Percentiles rank a stretch among this genome's conserved stretches.
These are phyloP conservation scores for Phoenix roebelenii DNA, from an alignment of 176 grass and related monocot species.

Conservation along the genomic window DNA sequence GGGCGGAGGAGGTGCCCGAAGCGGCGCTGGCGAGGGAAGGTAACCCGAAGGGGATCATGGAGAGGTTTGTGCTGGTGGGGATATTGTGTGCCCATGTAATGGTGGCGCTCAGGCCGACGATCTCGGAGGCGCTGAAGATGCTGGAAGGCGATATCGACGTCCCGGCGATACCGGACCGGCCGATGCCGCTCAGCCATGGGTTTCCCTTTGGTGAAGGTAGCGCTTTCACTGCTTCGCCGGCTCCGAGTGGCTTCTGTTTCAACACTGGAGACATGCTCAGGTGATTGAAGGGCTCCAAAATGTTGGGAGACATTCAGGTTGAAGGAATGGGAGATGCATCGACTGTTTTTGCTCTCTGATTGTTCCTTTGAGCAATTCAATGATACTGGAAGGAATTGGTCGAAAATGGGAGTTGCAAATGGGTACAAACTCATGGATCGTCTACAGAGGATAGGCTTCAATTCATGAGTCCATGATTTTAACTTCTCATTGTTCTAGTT, in stretches of 20 bases:
- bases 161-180: constrained; percentile 63
- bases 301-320: too few relatives aligned
- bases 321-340: too few relatives aligned
- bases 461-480: too few relatives aligned
- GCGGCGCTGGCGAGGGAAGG: constrained; percentile 14
- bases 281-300: constrained; percentile 20
- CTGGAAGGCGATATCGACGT: constrained; percentile 72
- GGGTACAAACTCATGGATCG: too few relatives aligned
- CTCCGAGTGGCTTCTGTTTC: constrained; percentile 22
- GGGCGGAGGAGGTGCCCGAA: constrained; percentile 41
- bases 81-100: constrained; percentile 87
- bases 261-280: constrained; percentile 49
- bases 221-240: constrained; percentile 51
- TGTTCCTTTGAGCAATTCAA: too few relatives aligned
- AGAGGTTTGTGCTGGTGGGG: constrained; percentile 73
- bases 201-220: constrained; percentile 26
- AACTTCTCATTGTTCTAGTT: too few relatives aligned
- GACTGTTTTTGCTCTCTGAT: too few relatives aligned
- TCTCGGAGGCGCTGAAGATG: constrained; percentile 81
- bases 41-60: constrained; percentile 42
- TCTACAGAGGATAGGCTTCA: too few relatives aligned
- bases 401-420: too few relatives aligned
- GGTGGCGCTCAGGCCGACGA: constrained; percentile 68
- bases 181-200: constrained; percentile 48
- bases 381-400: too few relatives aligned